Evolutionary conservation across 2,329 filamentous ascomycete genomes (phyloP), one percentile per base, ranked within the genome.

Genomic region (Xylariaceae sp.): DNA sequence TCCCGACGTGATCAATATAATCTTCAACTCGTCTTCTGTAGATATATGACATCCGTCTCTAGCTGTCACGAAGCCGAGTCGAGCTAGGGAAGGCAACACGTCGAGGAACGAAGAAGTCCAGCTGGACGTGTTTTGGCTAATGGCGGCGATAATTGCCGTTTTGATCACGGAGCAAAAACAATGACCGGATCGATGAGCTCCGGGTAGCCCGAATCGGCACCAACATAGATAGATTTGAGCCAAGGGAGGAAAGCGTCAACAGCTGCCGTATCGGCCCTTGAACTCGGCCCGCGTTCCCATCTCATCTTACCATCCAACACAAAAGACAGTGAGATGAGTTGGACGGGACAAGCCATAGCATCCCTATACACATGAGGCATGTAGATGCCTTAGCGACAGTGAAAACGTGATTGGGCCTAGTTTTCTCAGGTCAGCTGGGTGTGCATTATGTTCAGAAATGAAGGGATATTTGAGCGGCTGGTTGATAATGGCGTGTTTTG

Each of bases 141-240:
- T 5, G 44, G 50, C 58, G 55, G 57, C 47, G 51, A 51, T 45
- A 61, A 42, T 60, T 61, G 55, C 59, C 59, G 57, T 59, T 61
- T 60, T 3, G 59, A 50, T 58, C 55, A 56, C 59, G 59, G 59
- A 60, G 51, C 44, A 40, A 35, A 34, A 26, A 32, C 40, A 42
- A 41, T 44, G 41, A 31, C 45, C 55, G 53, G 58, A 53, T 44
- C 40, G 39, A 47, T 55, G 50, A 41, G 41, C 45, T 60, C 53
- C 53, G 55, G 53, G 27, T 55, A 55, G 55, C 47, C 58, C 58
- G 53, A 60, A 54, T 45, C 49, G 52, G 58, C 54, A 49, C 53
- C 46, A 26, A 54, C 51, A 45, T 56, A 30, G 32, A 30, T 2
- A 45, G 47, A 44, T 26, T 29, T 42, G 37, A 31, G 47, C 35